A percentile compares a stretch with the other conserved stretches of the same genome.
phyloP scores from a whole-genome alignment of 1,139 yeast genomes.

The Petasospora fabianii region DNA sequence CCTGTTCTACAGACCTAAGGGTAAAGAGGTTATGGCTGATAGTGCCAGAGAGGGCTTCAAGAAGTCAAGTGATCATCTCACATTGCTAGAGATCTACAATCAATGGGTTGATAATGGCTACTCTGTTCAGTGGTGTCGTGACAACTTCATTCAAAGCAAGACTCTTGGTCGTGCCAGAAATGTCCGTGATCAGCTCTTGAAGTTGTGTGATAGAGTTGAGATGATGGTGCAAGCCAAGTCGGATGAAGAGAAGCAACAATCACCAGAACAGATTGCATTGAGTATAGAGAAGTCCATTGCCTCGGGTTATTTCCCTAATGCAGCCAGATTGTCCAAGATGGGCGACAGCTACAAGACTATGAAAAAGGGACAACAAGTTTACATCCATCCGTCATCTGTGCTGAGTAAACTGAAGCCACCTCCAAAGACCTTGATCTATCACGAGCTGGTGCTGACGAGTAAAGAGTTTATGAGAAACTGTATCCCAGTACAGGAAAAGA shows the following conservation, averaged over 20 bases:
- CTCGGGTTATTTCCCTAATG: conserved; percentile 80
- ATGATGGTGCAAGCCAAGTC: conserved; percentile 25
- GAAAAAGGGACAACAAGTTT: conserved; percentile 61
- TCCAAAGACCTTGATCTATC: conserved; percentile 67
- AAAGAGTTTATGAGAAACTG: conserved; percentile 90
- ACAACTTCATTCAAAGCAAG: conserved; percentile 73
- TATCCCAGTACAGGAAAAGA: conserved; percentile 58
- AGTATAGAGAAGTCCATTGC: conserved; percentile 65
- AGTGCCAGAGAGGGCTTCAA: conserved; percentile 53
- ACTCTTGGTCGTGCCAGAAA: conserved; percentile 68
- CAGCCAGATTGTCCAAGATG: conserved; percentile 63
- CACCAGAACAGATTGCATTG: conserved; percentile 25
- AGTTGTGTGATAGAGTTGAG: conserved; percentile 61
- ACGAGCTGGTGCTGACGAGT: conserved; percentile 81
- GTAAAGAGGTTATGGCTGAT: conserved; percentile 63
- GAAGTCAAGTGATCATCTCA: conserved; percentile 69
- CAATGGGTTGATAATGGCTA: conserved; percentile 72
- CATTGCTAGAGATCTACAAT: conserved; percentile 68
- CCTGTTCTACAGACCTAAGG: conserved; percentile 71
- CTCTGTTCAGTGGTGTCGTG: conserved; percentile 84
- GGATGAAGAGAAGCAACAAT: conserved; percentile 11
- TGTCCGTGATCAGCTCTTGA: conserved; percentile 65
- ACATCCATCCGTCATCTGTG: conserved; percentile 80
- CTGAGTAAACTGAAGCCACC: conserved; percentile 62
- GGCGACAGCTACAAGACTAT: conserved; percentile 71